phyloP scores from a whole-genome alignment of 129 eudicot species.

The Centella asiatica region DNA sequence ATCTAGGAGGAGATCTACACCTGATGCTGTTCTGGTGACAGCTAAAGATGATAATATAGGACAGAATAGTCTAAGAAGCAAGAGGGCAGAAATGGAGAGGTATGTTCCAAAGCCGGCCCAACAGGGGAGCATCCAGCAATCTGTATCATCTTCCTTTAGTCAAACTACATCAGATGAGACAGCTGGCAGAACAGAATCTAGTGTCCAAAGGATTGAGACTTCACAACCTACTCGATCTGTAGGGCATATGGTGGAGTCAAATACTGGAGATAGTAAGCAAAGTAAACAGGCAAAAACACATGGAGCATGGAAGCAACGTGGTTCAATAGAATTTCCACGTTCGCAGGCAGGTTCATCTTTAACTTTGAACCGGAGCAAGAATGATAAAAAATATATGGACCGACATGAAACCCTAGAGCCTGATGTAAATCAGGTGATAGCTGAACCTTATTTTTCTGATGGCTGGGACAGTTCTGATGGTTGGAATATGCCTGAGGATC shows the following conservation, averaged over 20 bases:
- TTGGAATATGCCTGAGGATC: slow-evolving; percentile 40
- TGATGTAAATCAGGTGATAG: slow-evolving; percentile 13
- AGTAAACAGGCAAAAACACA: slow-evolving; percentile 42
- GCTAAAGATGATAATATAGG: slow-evolving; percentile 28
- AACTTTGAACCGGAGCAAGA: slow-evolving; percentile 25
- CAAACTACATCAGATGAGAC: slow-evolving; percentile 29
- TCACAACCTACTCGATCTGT: slow-evolving; percentile 1
- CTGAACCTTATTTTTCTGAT: slow-evolving; percentile 20
- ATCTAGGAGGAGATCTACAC: slow-evolving; percentile 17
- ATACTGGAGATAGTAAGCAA: slow-evolving; percentile 29
- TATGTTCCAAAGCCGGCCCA: slow-evolving; percentile 87
- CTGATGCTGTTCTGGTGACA: slow-evolving; percentile 29
- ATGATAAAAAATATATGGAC: slow-evolving; percentile 21
- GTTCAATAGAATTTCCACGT: slow-evolving; percentile 32
- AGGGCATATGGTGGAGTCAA: slow-evolving; percentile 28
- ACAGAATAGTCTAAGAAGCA: slow-evolving; percentile 54
- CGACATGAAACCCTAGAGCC: slow-evolving; percentile 25
- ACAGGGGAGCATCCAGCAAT: slow-evolving; percentile 42
- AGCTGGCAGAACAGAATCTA: slow-evolving; percentile 22
- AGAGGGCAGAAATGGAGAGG: slow-evolving; percentile 96
- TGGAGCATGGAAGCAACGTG: slow-evolving; percentile 56
- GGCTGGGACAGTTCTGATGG: slow-evolving; percentile 43
- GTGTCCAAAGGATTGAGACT: slow-evolving; percentile 14
- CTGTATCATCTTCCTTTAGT: slow-evolving; percentile 29
- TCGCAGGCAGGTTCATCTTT: slow-evolving; percentile 26